These are phyloP conservation scores for Ustanciosporium gigantosporum DNA, from an alignment of 1,284 basidiomycete genomes.

Conservation along the genomic window DNA sequence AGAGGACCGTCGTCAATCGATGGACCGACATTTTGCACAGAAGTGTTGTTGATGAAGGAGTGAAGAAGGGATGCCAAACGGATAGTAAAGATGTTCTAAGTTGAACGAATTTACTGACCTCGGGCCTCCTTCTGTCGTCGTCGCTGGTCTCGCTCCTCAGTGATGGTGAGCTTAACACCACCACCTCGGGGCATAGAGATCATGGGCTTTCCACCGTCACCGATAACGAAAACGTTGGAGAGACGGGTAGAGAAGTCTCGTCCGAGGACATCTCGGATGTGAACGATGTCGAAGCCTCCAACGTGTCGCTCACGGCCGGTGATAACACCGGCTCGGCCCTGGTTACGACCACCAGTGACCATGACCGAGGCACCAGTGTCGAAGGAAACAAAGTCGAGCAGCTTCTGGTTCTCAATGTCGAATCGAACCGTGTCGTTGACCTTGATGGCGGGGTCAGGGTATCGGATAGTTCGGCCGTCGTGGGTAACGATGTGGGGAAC, in stretches of 20 bases:
- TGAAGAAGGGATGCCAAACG: no score
- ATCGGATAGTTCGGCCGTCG: slow-evolving; percentile 98
- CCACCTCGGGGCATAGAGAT: slow-evolving; percentile 97
- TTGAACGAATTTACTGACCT: slow-evolving; percentile 24
- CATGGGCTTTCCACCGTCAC: slow-evolving; percentile 92
- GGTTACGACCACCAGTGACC: slow-evolving; percentile 98
- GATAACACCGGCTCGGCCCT: slow-evolving; percentile 96
- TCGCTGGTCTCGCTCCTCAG: slow-evolving; percentile 63
- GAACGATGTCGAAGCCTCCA: slow-evolving; percentile 85
- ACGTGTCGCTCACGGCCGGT: slow-evolving; percentile 94
- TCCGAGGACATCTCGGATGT: slow-evolving; percentile 93
- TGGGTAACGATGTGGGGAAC: slow-evolving; percentile 98
- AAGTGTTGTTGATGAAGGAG: no score
- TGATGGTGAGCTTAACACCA: slow-evolving; percentile 79
- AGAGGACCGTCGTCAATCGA: no score
- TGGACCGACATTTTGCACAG: no score
- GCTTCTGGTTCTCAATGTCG: slow-evolving; percentile 92
- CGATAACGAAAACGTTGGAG: slow-evolving; percentile 96
- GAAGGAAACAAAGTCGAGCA: slow-evolving; percentile 91
- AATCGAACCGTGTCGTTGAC: slow-evolving; percentile 99
- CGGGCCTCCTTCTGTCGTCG: slow-evolving; percentile 53
- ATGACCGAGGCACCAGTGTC: slow-evolving; percentile 97
- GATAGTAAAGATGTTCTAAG: no score
- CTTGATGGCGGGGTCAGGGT: slow-evolving; percentile 93
- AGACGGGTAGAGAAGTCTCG: slow-evolving; percentile 75